Base-by-base conservation (phyloP, 2,329 filamentous ascomycete genomes). In the Amesomyces nigricolor region DNA sequence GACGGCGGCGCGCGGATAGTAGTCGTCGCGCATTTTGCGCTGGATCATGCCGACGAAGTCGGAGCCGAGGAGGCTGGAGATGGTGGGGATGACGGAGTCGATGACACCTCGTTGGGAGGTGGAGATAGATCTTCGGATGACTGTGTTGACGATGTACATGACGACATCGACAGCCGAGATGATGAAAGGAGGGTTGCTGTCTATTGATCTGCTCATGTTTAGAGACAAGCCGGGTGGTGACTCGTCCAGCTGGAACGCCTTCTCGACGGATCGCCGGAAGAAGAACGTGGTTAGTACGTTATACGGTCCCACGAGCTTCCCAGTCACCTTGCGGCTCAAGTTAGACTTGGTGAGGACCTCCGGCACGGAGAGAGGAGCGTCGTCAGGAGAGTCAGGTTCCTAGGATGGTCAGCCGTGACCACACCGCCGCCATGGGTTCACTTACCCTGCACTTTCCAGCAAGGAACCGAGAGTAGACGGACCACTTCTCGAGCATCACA, bases 1-100 rank as follows among this genome's bases (percentile, higher is more conserved):
- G 1, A 91, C 81, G 0, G 83, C 75, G 2, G 89, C 78, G 65
- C 87, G 89, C 0, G 92, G 94, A 67, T 96, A 97, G 59, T 86
- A 88, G 70, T 99, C 94, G 68, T 97, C 91, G 44, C 91, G 85
- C 94, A 99, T 97, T 72, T 95, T 96, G 56, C 92, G 86, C 70
- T 97, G 92, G 39, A 96, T 86, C 91, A 99, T 96, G 65, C 90
- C 89, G 61, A 97, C 86, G 68, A 97, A 99, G 70, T 99, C 94
- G 3, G 85, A 84, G 30, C 87, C 85, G 4, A 99, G 80, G 0
- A 99, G 86, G 35, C 90, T 83, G 16, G 87, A 83, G 5, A 97
- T 77, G 0, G 85, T 87, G 2, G 91, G 87, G 26, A 96, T 74
- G 6, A 95, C 88, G 54, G 82, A 88, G 42, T 83, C 82, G 19